phyloP scores from a whole-genome alignment of 345 rosid genomes.

The Punica granatum region DNA sequence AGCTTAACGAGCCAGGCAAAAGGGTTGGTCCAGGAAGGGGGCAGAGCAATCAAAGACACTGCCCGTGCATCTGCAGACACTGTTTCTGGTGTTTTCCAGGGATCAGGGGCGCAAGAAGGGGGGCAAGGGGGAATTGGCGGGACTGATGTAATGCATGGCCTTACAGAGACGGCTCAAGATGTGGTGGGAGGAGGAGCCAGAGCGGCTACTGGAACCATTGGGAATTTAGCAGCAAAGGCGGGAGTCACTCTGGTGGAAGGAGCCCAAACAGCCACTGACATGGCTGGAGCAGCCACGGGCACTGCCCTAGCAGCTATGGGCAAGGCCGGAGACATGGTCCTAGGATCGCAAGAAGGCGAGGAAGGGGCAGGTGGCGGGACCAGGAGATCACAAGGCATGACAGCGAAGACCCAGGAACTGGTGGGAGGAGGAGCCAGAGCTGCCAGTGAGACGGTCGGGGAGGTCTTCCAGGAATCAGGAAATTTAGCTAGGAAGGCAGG shows the following conservation, averaged over 20 bases:
- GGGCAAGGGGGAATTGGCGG: not conserved
- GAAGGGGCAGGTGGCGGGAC: too few relatives aligned
- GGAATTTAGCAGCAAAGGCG: not conserved
- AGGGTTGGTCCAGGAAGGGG: too few relatives aligned
- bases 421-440: not conserved
- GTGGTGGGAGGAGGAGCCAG: not conserved
- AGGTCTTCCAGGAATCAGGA: not conserved
- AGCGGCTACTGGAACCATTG: too few relatives aligned
- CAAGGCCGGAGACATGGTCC: not conserved
- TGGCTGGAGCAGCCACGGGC: not conserved
- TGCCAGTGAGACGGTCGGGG: not conserved
- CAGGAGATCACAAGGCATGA: not conserved
- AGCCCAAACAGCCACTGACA: not conserved
- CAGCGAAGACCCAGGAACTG: not conserved
- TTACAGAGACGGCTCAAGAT: not conserved
- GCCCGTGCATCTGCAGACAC: too few relatives aligned
- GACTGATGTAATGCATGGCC: not conserved
- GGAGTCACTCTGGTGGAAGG: not conserved
- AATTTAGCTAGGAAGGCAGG: not conserved
- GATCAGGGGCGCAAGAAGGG: not conserved
- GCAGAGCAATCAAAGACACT: not conserved
- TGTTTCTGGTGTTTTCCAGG: too few relatives aligned
- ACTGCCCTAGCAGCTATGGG: not conserved
- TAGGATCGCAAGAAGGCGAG: too few relatives aligned
- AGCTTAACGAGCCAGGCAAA: slow-evolving; percentile 8